Conservation (phyloP, 495 filamentous ascomycete genomes). For the Xylaria venustula region DNA sequence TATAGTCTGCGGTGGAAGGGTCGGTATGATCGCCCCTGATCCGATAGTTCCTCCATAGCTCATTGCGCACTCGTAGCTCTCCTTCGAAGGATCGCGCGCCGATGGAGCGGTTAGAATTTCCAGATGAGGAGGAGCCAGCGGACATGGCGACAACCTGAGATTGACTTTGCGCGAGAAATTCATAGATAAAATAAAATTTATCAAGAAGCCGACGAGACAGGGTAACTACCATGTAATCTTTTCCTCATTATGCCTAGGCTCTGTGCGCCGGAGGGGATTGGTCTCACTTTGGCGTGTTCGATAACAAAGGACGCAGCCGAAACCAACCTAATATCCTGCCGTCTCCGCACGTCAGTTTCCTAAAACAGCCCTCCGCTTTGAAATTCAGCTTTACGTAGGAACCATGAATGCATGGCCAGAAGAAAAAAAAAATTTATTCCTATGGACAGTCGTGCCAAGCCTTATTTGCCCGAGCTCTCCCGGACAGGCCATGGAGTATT, state of each 20-base stretch:
- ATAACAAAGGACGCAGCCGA: constrained; percentile 2
- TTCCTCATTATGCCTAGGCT: no score
- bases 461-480: no score
- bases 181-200: no score
- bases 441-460: no score
- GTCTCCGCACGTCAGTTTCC: not conserved
- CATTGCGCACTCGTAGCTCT: not conserved
- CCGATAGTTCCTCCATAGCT: not conserved
- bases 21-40: not conserved
- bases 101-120: no score
- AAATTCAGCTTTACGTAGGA: not conserved
- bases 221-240: no score
- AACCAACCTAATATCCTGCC: not conserved
- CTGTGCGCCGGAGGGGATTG: not conserved
- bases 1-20: not conserved
- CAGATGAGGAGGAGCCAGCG: not conserved
- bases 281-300: not conserved
- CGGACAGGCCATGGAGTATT: no score
- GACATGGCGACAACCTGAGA: not conserved
- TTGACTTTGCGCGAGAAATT: not conserved
- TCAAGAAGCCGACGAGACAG: no score
- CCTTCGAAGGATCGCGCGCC: not conserved
- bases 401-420: no score
- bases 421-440: no score
- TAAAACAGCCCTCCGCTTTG: not conserved